Conservation (phyloP, 306 rosid species). For the Sechiopsis laciniata region DNA sequence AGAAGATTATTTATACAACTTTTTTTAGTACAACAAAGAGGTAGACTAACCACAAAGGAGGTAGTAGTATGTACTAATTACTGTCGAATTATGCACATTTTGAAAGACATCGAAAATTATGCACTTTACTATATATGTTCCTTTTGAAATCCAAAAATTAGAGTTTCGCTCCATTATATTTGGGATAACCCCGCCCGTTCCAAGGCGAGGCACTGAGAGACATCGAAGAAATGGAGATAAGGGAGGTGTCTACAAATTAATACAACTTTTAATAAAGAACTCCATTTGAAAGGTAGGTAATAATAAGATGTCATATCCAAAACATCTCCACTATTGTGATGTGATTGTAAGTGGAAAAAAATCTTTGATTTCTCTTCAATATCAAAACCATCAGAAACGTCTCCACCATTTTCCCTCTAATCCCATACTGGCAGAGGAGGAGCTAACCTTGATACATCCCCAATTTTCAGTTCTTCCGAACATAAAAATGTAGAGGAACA, state of each 20-base stretch:
- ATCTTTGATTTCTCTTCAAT: background rate
- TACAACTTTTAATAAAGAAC: background rate
- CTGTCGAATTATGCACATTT: too few relatives aligned
- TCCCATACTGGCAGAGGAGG: background rate
- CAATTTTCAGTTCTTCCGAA: background rate
- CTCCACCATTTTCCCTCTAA: background rate
- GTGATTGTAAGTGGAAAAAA: background rate
- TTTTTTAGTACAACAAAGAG: too few relatives aligned
- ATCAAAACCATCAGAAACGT: background rate
- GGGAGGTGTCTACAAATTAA: too few relatives aligned
- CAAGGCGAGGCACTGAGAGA: too few relatives aligned
- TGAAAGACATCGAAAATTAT: too few relatives aligned
- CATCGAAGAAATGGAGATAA: too few relatives aligned
- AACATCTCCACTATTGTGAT: background rate
- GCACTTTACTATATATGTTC: too few relatives aligned
- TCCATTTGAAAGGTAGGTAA: background rate
- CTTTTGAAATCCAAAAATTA: too few relatives aligned
- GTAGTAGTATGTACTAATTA: too few relatives aligned
- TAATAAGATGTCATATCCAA: background rate
- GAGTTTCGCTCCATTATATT: too few relatives aligned
- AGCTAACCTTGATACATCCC: background rate
- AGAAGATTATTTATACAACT: background rate
- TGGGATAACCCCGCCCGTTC: too few relatives aligned
- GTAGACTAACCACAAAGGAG: too few relatives aligned
- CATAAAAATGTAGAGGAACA: background rate